Percentiles rank a stretch among this genome's conserved stretches.
These are phyloP conservation scores for Pseudonectria foliicola DNA, from an alignment of 2,329 filamentous ascomycete genomes.

Conservation along the genomic window DNA sequence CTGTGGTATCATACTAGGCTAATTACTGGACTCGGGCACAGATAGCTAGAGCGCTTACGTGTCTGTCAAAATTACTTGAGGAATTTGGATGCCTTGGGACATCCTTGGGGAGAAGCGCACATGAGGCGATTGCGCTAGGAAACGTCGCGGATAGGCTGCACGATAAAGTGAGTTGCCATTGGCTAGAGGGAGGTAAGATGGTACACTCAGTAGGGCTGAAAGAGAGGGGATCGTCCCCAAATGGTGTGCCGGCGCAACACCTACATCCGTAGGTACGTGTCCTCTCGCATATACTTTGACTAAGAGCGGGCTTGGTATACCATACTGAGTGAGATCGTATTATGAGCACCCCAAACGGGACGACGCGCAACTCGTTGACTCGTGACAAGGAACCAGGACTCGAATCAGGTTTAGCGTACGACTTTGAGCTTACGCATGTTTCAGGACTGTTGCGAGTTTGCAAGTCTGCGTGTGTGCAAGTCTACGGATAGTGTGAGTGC, in stretches of 20 bases:
- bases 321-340: no score
- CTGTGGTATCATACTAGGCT: constrained; percentile 9
- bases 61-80: constrained; percentile 9
- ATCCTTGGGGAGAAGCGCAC: constrained; percentile 1
- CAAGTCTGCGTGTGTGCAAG: no score
- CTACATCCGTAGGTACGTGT: background rate
- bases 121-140: constrained; percentile 13
- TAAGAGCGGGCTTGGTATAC: no score
- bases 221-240: background rate
- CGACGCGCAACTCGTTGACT: no score
- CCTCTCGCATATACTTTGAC: no score
- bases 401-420: no score
- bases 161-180: constrained; percentile 19
- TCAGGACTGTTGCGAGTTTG: background rate
- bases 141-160: constrained; percentile 20
- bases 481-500: no score
- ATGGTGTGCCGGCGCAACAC: background rate
- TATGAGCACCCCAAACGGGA: no score
- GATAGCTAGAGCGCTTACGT: constrained; percentile 14
- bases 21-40: background rate
- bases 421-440: background rate
- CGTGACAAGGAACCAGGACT: no score
- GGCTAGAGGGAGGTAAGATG: constrained; percentile 10
- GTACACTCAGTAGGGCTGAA: constrained; percentile 11
- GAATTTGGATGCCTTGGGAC: constrained; percentile 25